Evolutionary conservation across 2,329 filamentous ascomycete species (phyloP).

Genomic region (Periconia sp.): DNA sequence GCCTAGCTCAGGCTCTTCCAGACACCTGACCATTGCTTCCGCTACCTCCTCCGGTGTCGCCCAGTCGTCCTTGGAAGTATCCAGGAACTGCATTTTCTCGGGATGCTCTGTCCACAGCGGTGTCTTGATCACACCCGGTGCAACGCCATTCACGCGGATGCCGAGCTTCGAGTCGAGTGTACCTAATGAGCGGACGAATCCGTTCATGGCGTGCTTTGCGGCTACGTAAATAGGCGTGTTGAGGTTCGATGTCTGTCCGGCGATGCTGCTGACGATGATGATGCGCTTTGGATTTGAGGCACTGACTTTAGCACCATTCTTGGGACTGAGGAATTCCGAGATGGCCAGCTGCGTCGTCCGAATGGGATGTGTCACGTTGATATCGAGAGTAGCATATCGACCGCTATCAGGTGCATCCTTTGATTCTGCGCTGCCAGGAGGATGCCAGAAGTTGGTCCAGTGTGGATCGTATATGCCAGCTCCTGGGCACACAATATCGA

Average conservation of each 20-base stretch:
- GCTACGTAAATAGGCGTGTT: slow-evolving; percentile 53
- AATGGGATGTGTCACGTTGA: slow-evolving; percentile 57
- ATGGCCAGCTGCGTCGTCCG: slow-evolving; percentile 56
- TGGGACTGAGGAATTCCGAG: slow-evolving; percentile 49
- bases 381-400: slow-evolving; percentile 48
- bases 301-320: slow-evolving; percentile 41
- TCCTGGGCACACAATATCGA: slow-evolving; percentile 57
- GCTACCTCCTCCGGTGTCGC: slow-evolving; percentile 67
- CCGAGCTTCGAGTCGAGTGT: slow-evolving; percentile 56
- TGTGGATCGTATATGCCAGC: slow-evolving; percentile 57
- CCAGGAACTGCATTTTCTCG: slow-evolving; percentile 62
- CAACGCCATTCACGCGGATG: slow-evolving; percentile 65
- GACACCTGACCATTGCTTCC: slow-evolving; percentile 62
- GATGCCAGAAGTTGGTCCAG: slow-evolving; percentile 57
- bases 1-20: slow-evolving; percentile 57
- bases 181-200: slow-evolving; percentile 58
- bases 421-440: slow-evolving; percentile 45
- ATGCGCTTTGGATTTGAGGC: slow-evolving; percentile 53
- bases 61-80: slow-evolving; percentile 59
- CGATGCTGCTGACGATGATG: slow-evolving; percentile 53
- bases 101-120: slow-evolving; percentile 68
- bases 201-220: slow-evolving; percentile 53
- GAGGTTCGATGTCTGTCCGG: slow-evolving; percentile 49
- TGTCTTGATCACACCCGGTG: slow-evolving; percentile 66
- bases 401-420: slow-evolving; percentile 39